phyloP scores from a whole-genome alignment of 257 asterid species.

The Solanum verrucosum region DNA sequence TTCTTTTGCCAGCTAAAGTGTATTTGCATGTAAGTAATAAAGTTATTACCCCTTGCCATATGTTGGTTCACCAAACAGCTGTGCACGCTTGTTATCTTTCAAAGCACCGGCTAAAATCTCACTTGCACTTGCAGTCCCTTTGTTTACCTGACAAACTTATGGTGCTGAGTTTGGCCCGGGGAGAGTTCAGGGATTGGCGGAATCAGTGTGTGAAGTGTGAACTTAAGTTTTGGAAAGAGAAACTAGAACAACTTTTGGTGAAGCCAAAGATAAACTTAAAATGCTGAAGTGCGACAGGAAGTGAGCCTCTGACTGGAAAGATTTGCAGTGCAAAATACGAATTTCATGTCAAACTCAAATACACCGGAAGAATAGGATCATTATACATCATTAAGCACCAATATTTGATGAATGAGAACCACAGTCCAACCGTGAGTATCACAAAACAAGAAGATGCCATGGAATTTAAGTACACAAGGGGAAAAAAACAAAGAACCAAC shows the following conservation, averaged over 20 bases:
- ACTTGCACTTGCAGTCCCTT: conserved; percentile 99
- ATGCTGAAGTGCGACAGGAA: background rate
- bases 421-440: background rate
- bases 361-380: background rate
- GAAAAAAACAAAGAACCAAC: background rate
- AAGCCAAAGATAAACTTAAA: background rate
- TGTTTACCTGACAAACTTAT: conserved; percentile 50
- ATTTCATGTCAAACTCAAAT: background rate
- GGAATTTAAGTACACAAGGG: background rate
- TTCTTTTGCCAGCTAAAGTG: background rate
- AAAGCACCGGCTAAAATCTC: conserved; percentile 95
- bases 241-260: background rate
- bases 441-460: background rate
- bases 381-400: background rate
- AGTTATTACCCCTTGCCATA: conserved; percentile 81
- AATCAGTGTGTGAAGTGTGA: background rate
- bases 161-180: background rate
- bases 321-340: background rate
- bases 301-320: background rate
- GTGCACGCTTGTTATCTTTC: conserved; percentile 92
- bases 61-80: conserved; percentile 80
- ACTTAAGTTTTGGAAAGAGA: background rate
- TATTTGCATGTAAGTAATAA: background rate
- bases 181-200: background rate
- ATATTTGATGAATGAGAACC: background rate